Percentiles rank a stretch among this genome's conserved stretches.
phyloP scores from a whole-genome alignment of 768 basidiomycete species.

The Trametes maxima region DNA sequence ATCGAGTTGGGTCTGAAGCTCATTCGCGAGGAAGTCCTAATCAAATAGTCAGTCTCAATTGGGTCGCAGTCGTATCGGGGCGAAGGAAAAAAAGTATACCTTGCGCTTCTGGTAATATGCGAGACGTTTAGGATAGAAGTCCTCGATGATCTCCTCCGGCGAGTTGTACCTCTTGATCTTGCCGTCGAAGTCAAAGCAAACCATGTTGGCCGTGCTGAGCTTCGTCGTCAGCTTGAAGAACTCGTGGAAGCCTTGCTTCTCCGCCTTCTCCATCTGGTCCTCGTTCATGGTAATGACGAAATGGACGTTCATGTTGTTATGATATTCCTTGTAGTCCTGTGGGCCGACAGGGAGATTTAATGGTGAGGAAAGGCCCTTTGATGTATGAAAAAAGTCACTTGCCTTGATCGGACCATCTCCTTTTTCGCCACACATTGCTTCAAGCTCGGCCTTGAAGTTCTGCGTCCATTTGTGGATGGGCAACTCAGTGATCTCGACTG shows the following conservation, averaged over 20 bases:
- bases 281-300: conserved; percentile 82
- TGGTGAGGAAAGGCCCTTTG: neutral
- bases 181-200: conserved; percentile 94
- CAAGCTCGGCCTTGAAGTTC: conserved; percentile 88
- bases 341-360: neutral
- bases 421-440: conserved; percentile 87
- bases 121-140: conserved; percentile 88
- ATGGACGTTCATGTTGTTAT: conserved; percentile 89
- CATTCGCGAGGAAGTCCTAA: conserved; percentile 83
- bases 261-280: conserved; percentile 83
- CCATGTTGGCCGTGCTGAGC: conserved; percentile 95
- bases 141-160: conserved; percentile 89
- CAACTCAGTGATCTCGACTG: conserved; percentile 92
- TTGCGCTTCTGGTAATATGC: conserved; percentile 96
- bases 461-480: conserved; percentile 97
- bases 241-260: conserved; percentile 85
- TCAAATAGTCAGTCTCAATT: neutral
- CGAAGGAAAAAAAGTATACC: conserved; percentile 43
- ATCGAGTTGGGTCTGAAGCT: conserved; percentile 80
- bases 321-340: conserved; percentile 97
- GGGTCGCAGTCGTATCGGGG: neutral
- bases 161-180: conserved; percentile 93
- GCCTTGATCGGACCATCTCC: conserved; percentile 83
- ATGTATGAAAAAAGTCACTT: neutral
- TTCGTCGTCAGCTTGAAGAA: conserved; percentile 89